Base-by-base conservation (phyloP, 2,329 filamentous ascomycete species). In the Lecanosticta acicola region DNA sequence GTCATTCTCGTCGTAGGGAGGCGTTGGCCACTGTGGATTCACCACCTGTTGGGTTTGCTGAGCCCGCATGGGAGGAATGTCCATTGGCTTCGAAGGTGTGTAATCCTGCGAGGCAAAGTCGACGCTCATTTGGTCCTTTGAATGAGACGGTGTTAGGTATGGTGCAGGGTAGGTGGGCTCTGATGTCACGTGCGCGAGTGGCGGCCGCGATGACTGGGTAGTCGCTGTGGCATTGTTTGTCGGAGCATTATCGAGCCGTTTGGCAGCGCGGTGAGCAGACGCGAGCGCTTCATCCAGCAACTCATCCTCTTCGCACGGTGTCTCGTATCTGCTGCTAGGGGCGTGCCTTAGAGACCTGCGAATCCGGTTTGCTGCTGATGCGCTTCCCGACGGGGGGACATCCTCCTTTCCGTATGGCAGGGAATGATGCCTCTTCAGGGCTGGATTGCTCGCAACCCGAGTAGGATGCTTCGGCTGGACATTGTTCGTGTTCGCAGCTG, bases 251-350 rank as follows among this genome's bases (percentile, higher is more conserved):
- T 81, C 87, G 49, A 94, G 73, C 8, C 81, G 81, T 62, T 80
- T 84, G 61, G 86, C 85, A 5, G 83, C 87, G 50, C 79, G 80
- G 59, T 84, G 83, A 0, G 89, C 86, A 4, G 86, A 87, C 39
- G 82, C 78, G 34, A 96, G 74, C 16, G 83, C 89, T 68, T 98
- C 93, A 57, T 96, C 90, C 8, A 97, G 76, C 8, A 98, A 77
- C 68, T 98, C 93, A 49, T 98, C 93, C 63, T 97, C 91, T 67
- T 98, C 93, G 59, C 94, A 90, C 1, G 93, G 88, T 0, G 90
- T 90, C 62, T 98, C 93, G 63, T 97, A 96, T 51, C 87, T 84
- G 59, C 86, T 84, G 39, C 85, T 81, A 3, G 85, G 85, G 11
- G 87, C 83, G 64, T 76, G 73, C 50, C 79, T 76, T 38, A 94